These are phyloP conservation scores for Leishmania aethiopica DNA, from an alignment of 208 protist species.

Conservation along the genomic window DNA sequence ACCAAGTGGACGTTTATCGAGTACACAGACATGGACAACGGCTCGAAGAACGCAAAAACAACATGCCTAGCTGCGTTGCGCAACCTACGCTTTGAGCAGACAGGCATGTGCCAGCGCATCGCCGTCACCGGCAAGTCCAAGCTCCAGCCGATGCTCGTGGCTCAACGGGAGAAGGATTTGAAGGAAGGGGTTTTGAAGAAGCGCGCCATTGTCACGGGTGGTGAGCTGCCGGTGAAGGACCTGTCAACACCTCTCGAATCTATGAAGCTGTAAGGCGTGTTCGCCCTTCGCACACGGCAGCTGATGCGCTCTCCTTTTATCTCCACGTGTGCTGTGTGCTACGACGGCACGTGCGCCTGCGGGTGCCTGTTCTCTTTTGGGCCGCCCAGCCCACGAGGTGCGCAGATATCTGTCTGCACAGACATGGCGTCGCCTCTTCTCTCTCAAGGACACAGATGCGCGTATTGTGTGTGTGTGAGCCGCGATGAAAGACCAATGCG, in stretches of 20 bases:
- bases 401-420: background rate
- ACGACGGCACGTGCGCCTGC: background rate
- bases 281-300: background rate
- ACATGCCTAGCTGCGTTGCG: slow-evolving; percentile 67
- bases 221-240: slow-evolving; percentile 51
- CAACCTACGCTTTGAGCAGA: slow-evolving; percentile 60
- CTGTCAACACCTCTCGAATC: slow-evolving; percentile 52
- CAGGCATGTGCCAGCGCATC: slow-evolving; percentile 78
- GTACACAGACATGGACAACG: slow-evolving; percentile 50
- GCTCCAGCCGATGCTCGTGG: slow-evolving; percentile 43
- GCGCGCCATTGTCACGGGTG: slow-evolving; percentile 37
- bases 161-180: slow-evolving; percentile 36
- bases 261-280: slow-evolving; percentile 41
- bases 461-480: background rate
- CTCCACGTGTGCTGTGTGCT: background rate
- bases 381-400: background rate
- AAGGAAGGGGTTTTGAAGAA: slow-evolving; percentile 37
- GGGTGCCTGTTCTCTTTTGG: background rate
- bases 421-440: background rate
- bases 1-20: slow-evolving; percentile 87
- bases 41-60: slow-evolving; percentile 18
- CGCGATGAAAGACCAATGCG: background rate
- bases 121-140: slow-evolving; percentile 51
- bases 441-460: background rate
- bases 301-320: background rate